These are phyloP conservation scores for Apiotrichum mycotoxinovorans DNA, from an alignment of 1,284 basidiomycete species.

Conservation along the genomic window DNA sequence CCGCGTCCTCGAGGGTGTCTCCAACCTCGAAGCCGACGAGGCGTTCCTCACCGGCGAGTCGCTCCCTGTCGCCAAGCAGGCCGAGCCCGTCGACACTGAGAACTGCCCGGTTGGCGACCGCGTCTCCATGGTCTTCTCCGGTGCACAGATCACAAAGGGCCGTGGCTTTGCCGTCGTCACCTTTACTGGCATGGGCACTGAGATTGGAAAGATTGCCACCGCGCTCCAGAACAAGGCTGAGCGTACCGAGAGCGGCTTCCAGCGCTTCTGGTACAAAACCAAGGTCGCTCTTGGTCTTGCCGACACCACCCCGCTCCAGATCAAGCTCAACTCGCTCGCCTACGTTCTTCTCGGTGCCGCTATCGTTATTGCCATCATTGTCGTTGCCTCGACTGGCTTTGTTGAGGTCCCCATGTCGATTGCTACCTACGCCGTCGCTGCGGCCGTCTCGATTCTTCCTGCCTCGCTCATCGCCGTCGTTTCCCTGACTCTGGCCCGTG, in stretches of 20 bases:
- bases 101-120: slow-evolving; percentile 55
- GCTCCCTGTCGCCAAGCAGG: slow-evolving; percentile 63
- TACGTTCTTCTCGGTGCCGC: slow-evolving; percentile 60
- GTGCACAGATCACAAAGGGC: slow-evolving; percentile 64
- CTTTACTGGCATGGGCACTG: slow-evolving; percentile 64
- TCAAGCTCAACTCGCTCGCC: slow-evolving; percentile 61
- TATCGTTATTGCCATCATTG: slow-evolving; percentile 58
- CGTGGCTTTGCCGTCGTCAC: slow-evolving; percentile 60
- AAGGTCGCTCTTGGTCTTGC: slow-evolving; percentile 52
- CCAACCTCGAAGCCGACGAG: slow-evolving; percentile 61
- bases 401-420: slow-evolving; percentile 50
- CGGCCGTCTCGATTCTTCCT: slow-evolving; percentile 57
- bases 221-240: slow-evolving; percentile 51
- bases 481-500: slow-evolving; percentile 49
- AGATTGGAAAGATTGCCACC: slow-evolving; percentile 61
- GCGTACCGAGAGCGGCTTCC: slow-evolving; percentile 45
- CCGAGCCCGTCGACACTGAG: slow-evolving; percentile 49
- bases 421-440: slow-evolving; percentile 53
- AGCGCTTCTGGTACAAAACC: slow-evolving; percentile 43
- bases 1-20: slow-evolving; percentile 50
- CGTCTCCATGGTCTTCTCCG: slow-evolving; percentile 54
- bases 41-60: slow-evolving; percentile 67
- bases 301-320: slow-evolving; percentile 60
- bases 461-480: slow-evolving; percentile 53
- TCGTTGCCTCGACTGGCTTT: slow-evolving; percentile 58